Evolutionary conservation across 2,329 filamentous ascomycete species (phyloP).

Genomic region (Biscogniauxia marginata): DNA sequence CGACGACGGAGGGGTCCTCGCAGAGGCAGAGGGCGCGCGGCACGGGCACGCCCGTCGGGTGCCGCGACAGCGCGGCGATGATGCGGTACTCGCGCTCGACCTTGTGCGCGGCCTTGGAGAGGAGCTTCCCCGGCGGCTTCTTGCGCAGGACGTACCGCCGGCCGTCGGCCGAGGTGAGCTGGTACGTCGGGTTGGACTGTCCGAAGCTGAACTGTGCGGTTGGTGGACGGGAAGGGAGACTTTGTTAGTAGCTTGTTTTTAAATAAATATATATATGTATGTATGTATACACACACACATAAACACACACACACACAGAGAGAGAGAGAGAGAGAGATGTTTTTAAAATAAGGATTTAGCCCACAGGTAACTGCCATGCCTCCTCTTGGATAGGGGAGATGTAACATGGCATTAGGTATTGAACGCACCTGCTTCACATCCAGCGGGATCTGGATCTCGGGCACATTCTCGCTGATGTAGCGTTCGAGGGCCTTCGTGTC

Average conservation of each 20-base stretch:
- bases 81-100: constrained; percentile 95
- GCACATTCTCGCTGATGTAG: constrained; percentile 77
- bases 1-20: constrained; percentile 75
- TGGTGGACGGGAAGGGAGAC: not conserved
- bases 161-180: constrained; percentile 71
- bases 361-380: not conserved
- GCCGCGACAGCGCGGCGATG: constrained; percentile 70
- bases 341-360: not conserved
- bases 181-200: constrained; percentile 96
- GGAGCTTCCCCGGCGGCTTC: constrained; percentile 91
- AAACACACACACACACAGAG: too few species aligned
- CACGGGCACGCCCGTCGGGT: constrained; percentile 75
- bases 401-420: too few species aligned
- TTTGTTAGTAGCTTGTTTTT: too few species aligned
- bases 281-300: too few species aligned
- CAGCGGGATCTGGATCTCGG: constrained; percentile 77
- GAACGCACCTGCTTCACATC: constrained; percentile 79
- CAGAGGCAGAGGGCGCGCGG: constrained; percentile 83
- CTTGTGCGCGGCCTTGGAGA: constrained; percentile 92
- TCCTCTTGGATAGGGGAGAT: not conserved
- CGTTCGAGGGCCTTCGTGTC: constrained; percentile 75
- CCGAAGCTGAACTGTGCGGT: constrained; percentile 81
- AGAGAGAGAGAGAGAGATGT: constrained; percentile 1
- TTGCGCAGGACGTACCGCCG: constrained; percentile 87
- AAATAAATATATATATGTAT: too few species aligned